These are phyloP conservation scores for Lagenaria siceraria DNA, from an alignment of 306 rosid genomes.

Conservation along the genomic window DNA sequence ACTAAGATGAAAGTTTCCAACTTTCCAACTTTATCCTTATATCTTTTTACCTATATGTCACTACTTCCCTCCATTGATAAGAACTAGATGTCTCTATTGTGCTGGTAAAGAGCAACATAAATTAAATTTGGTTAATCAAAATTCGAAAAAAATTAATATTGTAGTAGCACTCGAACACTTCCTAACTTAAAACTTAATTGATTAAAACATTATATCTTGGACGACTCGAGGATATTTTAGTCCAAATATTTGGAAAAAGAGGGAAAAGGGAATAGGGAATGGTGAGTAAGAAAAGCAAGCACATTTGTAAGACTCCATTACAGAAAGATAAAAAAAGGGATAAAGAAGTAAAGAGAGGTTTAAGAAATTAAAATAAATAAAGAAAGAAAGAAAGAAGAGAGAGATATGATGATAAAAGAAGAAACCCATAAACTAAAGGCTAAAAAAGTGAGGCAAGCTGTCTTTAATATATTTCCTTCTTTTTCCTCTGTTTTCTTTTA, in stretches of 20 bases:
- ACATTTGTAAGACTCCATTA: neutral
- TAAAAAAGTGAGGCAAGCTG: conserved; percentile 3
- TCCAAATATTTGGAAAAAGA: neutral
- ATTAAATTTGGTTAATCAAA: too few species aligned
- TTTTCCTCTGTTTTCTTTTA: neutral
- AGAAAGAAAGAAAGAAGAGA: neutral
- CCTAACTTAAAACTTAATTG: too few species aligned
- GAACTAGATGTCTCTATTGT: too few species aligned
- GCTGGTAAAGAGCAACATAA: too few species aligned
- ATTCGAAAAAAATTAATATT: too few species aligned
- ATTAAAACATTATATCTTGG: too few species aligned
- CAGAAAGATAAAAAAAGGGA: neutral
- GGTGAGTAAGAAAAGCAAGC: neutral
- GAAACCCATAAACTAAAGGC: neutral
- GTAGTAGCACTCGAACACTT: too few species aligned
- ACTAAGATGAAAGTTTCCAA: too few species aligned
- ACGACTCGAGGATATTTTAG: too few species aligned
- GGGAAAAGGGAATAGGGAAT: neutral
- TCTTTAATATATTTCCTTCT: neutral
- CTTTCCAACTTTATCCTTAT: too few species aligned
- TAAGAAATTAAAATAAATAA: neutral
- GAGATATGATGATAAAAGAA: neutral
- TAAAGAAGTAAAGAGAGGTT: neutral
- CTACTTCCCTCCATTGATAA: too few species aligned
- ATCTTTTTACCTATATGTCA: too few species aligned